Evolutionary conservation across 1,284 basidiomycete genomes (phyloP).

Genomic region (Apiotrichum brassicae): DNA sequence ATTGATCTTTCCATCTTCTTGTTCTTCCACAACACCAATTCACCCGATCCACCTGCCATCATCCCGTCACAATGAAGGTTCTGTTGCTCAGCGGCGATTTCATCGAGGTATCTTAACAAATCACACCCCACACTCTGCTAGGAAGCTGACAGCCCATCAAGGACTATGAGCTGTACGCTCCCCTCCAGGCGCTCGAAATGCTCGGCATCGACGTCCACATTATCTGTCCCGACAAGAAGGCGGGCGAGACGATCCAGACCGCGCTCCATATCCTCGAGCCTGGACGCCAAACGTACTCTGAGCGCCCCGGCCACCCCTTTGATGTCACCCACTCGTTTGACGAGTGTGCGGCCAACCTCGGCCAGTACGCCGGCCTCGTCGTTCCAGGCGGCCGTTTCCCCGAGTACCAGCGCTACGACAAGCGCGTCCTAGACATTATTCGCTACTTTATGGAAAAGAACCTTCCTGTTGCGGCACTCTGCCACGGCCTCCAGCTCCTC

Average conservation of each 20-base stretch:
- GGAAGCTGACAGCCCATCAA: constrained; percentile 4
- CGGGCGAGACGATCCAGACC: constrained; percentile 13
- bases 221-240: constrained; percentile 16
- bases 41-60: too few relatives aligned
- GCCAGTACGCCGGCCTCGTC: constrained; percentile 15
- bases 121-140: too few relatives aligned
- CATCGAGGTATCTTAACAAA: background rate
- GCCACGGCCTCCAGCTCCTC: constrained; percentile 20
- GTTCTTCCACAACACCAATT: too few relatives aligned
- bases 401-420: constrained; percentile 14
- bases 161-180: constrained; percentile 21
- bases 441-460: constrained; percentile 9
- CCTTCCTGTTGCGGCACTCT: constrained; percentile 16
- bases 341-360: constrained; percentile 9
- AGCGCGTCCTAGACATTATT: constrained; percentile 17
- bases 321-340: constrained; percentile 11
- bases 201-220: constrained; percentile 19
- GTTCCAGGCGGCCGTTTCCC: constrained; percentile 20
- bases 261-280: constrained; percentile 18
- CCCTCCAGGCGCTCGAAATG: constrained; percentile 18
- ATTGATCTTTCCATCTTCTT: too few relatives aligned
- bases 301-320: constrained; percentile 18
- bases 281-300: constrained; percentile 18
- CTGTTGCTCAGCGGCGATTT: constrained; percentile 18
- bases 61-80: background rate